Conservation (phyloP, 2,329 filamentous ascomycete genomes). For the Beauveria rudraprayagi region DNA sequence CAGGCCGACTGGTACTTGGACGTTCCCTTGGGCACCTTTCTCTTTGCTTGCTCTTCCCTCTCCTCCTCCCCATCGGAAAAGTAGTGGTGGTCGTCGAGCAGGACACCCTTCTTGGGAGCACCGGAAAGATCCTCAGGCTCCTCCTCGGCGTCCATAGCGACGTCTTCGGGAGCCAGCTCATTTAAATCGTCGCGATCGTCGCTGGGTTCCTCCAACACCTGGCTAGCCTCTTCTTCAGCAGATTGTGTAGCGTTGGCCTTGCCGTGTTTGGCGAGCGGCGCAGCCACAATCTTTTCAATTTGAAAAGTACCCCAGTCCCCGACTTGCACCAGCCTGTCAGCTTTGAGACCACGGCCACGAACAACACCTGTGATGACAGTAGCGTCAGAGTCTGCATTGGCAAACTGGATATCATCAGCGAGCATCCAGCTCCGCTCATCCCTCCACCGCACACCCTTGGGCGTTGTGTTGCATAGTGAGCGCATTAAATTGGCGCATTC, state of each 20-base stretch:
- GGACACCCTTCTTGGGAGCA: conserved; percentile 68
- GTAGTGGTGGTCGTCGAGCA: conserved; percentile 95
- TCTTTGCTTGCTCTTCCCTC: conserved; percentile 33
- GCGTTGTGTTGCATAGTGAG: conserved; percentile 82
- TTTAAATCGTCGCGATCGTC: conserved; percentile 77
- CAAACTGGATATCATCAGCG: conserved; percentile 72
- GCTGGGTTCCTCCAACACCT: conserved; percentile 61
- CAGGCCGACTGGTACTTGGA: conserved; percentile 92
- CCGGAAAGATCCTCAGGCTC: conserved; percentile 35
- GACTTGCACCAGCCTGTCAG: conserved; percentile 81
- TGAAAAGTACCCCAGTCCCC: conserved; percentile 94
- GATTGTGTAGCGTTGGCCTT: conserved; percentile 64
- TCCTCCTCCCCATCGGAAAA: conserved; percentile 76
- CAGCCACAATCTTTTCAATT: conserved; percentile 78
- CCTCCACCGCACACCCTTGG: conserved; percentile 91
- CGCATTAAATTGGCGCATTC: conserved; percentile 88
- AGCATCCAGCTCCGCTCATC: conserved; percentile 96
- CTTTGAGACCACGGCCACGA: conserved; percentile 77
- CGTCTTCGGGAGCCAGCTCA: conserved; percentile 79
- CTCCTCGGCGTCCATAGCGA: conserved; percentile 61
- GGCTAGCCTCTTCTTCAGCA: conserved; percentile 47
- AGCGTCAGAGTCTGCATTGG: conserved; percentile 48
- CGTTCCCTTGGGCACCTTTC: conserved; percentile 76
- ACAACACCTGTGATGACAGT: conserved; percentile 78
- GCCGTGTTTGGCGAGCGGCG: conserved; percentile 55